phyloP scores from a whole-genome alignment of 306 rosid genomes.

The Fragaria vesca region DNA sequence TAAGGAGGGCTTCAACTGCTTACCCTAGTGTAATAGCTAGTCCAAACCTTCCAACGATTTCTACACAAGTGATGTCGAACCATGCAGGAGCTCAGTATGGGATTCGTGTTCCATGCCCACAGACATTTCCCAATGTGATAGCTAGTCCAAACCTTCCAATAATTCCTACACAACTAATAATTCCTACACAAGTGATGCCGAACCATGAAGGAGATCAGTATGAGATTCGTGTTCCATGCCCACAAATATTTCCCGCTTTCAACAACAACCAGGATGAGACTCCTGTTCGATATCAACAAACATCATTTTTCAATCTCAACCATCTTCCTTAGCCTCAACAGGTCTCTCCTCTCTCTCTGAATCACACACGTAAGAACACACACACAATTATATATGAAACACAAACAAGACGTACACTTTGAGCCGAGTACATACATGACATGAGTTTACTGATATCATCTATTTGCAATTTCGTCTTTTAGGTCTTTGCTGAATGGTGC shows the following conservation, averaged over 20 bases:
- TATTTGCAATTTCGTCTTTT: not conserved
- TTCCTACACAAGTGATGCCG: too few relatives aligned
- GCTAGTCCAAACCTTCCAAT: too few relatives aligned
- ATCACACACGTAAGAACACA: too few relatives aligned
- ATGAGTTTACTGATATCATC: not conserved
- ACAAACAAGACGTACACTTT: too few relatives aligned
- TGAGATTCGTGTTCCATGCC: slow-evolving; percentile 24
- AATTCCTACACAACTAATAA: too few relatives aligned
- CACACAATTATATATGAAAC: not conserved
- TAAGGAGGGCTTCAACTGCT: too few relatives aligned
- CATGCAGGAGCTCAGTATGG: slow-evolving; percentile 7
- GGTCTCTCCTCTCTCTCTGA: not conserved
- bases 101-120: slow-evolving; percentile 23
- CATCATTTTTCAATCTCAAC: slow-evolving; percentile 5
- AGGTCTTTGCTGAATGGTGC: not conserved
- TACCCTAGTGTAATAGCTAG: not conserved
- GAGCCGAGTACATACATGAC: not conserved
- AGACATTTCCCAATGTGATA: not conserved
- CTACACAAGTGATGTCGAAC: too few relatives aligned
- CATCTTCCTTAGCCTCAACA: slow-evolving; percentile 11
- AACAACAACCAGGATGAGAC: too few relatives aligned
- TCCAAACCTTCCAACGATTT: too few relatives aligned
- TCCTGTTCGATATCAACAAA: too few relatives aligned
- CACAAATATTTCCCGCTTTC: not conserved
- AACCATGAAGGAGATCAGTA: not conserved